These are phyloP conservation scores for Crithidia sp. DNA, from an alignment of 208 protist species.

Conservation along the genomic window DNA sequence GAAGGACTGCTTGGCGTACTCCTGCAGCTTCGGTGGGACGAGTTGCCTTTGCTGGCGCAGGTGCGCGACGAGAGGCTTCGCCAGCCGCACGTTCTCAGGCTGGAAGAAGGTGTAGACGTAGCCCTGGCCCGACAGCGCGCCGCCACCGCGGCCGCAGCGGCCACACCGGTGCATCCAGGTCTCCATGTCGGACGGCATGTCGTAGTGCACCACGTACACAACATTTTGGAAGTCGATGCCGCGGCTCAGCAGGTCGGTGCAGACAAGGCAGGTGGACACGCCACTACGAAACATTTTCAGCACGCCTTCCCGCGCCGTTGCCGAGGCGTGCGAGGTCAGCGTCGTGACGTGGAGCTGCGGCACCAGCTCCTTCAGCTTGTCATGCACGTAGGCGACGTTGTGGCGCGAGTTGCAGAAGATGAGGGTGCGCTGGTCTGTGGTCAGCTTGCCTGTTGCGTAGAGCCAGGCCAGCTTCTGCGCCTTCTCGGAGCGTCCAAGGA, in stretches of 20 bases:
- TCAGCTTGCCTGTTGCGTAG: constrained; percentile 71
- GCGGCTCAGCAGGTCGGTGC: constrained; percentile 98
- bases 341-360: constrained; percentile 56
- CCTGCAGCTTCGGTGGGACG: constrained; percentile 80
- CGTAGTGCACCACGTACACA: constrained; percentile 98
- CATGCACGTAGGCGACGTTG: constrained; percentile 82
- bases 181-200: constrained; percentile 95
- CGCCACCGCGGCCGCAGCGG: constrained; percentile 91
- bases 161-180: constrained; percentile 98
- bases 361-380: constrained; percentile 54
- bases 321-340: constrained; percentile 68
- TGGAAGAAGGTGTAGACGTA: constrained; percentile 89
- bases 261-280: constrained; percentile 94
- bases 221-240: constrained; percentile 97
- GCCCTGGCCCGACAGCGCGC: constrained; percentile 39
- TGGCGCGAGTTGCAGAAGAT: constrained; percentile 90
- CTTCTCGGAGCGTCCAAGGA: constrained; percentile 79
- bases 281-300: constrained; percentile 94
- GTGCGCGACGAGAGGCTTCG: constrained; percentile 82
- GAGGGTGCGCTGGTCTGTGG: constrained; percentile 64
- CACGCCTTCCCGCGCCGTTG: constrained; percentile 55
- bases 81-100: constrained; percentile 78
- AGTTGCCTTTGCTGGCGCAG: constrained; percentile 76
- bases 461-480: constrained; percentile 72
- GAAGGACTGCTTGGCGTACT: constrained; percentile 83